These are phyloP conservation scores for Luzula sylvatica DNA, from an alignment of 176 grass and related monocot genomes.

Conservation along the genomic window DNA sequence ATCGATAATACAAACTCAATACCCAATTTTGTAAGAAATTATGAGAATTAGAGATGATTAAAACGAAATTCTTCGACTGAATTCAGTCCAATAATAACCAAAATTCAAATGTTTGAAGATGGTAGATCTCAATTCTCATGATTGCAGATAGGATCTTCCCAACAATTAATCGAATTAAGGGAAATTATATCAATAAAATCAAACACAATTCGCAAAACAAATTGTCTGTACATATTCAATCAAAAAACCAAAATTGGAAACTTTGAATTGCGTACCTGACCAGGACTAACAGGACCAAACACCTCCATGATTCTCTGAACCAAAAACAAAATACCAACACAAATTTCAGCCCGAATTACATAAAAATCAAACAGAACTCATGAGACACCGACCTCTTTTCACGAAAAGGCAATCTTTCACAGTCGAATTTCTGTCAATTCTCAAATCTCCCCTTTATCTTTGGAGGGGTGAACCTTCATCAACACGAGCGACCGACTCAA, in stretches of 20 bases:
- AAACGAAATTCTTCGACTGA: too few species aligned
- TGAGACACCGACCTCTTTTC: constrained; percentile 5
- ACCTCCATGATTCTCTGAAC: constrained; percentile 43
- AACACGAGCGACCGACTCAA: constrained; percentile 6
- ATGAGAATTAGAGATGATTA: too few species aligned
- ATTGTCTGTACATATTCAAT: not conserved
- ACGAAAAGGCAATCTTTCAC: not conserved
- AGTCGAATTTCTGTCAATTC: not conserved
- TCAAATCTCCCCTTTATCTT: constrained; percentile 4
- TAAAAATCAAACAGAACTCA: not conserved
- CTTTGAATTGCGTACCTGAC: constrained; percentile 33
- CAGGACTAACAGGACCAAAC: constrained; percentile 56
- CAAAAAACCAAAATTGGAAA: not conserved
- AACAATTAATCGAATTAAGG: not conserved
- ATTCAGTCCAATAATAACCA: too few species aligned
- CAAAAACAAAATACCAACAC: not conserved
- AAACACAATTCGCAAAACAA: not conserved
- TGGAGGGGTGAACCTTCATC: constrained; percentile 1
- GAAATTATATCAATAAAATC: not conserved
- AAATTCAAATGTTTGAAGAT: not conserved
- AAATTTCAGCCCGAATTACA: not conserved
- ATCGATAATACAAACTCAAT: too few species aligned
- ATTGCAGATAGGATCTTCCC: not conserved
- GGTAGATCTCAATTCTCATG: not conserved
- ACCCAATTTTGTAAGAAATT: too few species aligned